Base-by-base conservation (phyloP, 306 rosid species). In the Inga oerstediana region DNA sequence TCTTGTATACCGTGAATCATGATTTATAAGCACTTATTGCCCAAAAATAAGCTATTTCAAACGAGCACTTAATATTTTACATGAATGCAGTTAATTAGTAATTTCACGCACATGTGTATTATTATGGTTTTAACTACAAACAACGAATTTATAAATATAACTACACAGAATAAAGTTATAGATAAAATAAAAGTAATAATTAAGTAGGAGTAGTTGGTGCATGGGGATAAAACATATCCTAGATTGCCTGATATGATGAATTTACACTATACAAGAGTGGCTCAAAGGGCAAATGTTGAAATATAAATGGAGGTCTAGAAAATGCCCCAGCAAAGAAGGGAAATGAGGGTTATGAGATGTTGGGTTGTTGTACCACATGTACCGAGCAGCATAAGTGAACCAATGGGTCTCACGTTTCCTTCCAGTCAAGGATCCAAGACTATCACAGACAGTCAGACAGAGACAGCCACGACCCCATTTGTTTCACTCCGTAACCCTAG, bases 401-500 rank as follows among this genome's bases (percentile, higher is more conserved):
- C 22, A 48, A 27, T 45, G 30, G 46, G 77, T 49, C 77, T 74
- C 44, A 72, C 22, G 76, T 34, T 10, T 80, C 65, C 83, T 85
- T 80, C 75, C 32, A 83, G 81, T 65, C 10, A 83, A 83, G 83
- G 85, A 72, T 62, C 54, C 22, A 80, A 68, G 39, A 72, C 78
- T 70, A 76, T 72, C 9, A 32, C 5, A n/a, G 78, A 59, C 5
- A n/a, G 71, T 32, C 5, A n/a, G 78, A 59, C 5, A n/a, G 71
- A 72, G 80, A 80, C 85, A 76, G 45, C 3, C 32, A 76, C 13
- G 85, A 76, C 78, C 89, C 89, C 74, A 80, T 76, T 71, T 37
- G 85, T 80, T 87, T 81, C 72, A 80, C 54, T 64, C 87, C 85
- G 77, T 83, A 76, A 30, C 80, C 22, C 77, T 62, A 51, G 58